Base-by-base conservation (phyloP, 2,329 filamentous ascomycete species). In the Fusarium xyrophilum region DNA sequence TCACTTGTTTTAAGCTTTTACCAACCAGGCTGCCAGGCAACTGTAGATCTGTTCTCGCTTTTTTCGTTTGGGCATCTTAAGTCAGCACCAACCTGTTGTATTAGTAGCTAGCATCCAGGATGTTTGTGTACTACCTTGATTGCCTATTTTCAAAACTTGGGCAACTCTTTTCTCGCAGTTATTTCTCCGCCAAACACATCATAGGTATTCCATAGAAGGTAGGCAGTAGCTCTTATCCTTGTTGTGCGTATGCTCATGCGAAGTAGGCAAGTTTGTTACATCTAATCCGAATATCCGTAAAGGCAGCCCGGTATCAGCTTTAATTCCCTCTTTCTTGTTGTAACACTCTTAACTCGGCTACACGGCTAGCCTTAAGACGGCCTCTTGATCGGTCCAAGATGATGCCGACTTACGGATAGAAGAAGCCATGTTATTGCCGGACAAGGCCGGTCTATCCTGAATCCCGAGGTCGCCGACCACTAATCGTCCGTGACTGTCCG, bases 381-480 rank as follows among this genome's bases (percentile, higher is more conserved):
- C 67, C 53, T 70, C 39, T 58, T 27, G 46, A 46, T 61, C 67
- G 67, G 67, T n/a, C 25, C 47, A 67, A 53, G 43, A 59, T 56
- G 54, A 39, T 56, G 44, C 67, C 67, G 66, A 67, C 40, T 51
- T 50, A n/a, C n/a, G n/a, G n/a, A n/a, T n/a, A 39, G 35, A 58
- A 58, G 30, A 65, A 48, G 43, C 62, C 65, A 57, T 39, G 67
- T 69, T 51, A 51, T 46, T 56, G 42, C 67, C 67, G 67, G 51
- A 15, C 55, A 28, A 57, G 25, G 28, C 48, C 63, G 63, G 63
- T 12, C 61, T 65, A 44, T 60, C 38, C 46, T 42, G 44, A 65
- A 54, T 55, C 39, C 59, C 67, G 67, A 69, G 36, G 50, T 46
- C 50, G 56, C 66, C 66, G 65, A 68, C 50, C 33, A 63, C 44